A percentile compares a stretch with the other conserved stretches of the same genome.
phyloP scores from a whole-genome alignment of 352 stramenopile genomes.

The Elongisporangium prolatum region DNA sequence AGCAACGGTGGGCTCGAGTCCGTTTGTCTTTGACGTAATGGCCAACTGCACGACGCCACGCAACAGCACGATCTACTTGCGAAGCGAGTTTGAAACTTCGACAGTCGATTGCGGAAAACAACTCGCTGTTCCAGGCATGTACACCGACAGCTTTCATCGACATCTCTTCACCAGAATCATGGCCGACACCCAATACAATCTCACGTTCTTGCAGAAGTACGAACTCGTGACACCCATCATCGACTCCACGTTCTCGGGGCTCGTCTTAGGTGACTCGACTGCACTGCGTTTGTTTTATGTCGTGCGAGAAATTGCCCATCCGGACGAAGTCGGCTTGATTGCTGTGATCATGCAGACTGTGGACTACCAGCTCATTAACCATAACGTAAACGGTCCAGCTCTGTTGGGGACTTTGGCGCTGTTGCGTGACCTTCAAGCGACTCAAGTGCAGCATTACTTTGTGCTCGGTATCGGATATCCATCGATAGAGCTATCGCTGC shows the following conservation, averaged over 20 bases:
- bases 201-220: constrained; percentile 14
- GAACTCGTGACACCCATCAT: constrained; percentile 38
- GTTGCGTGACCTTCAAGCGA: constrained; percentile 17
- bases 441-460: constrained; percentile 17
- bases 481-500: constrained; percentile 24
- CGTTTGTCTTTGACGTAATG: constrained; percentile 18
- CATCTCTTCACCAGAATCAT: constrained; percentile 17
- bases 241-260: constrained; percentile 30
- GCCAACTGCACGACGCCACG: constrained; percentile 21
- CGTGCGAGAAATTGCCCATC: constrained; percentile 11
- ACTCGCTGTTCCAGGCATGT: constrained; percentile 20
- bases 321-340: constrained; percentile 16
- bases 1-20: constrained; percentile 21
- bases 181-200: constrained; percentile 25
- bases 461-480: constrained; percentile 24
- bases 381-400: constrained; percentile 12
- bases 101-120: constrained; percentile 17
- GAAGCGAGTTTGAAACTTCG: constrained; percentile 13
- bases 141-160: constrained; percentile 30
- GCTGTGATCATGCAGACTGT: constrained; percentile 21
- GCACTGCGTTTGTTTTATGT: constrained; percentile 22
- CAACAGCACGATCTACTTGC: constrained; percentile 29
- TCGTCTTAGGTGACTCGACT: constrained; percentile 17
- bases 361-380: constrained; percentile 18
- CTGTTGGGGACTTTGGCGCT: constrained; percentile 20